Evolutionary conservation across 2,329 filamentous ascomycete species (phyloP), one percentile per base, ranked within the genome.

Genomic region (Talaromyces marneffei): DNA sequence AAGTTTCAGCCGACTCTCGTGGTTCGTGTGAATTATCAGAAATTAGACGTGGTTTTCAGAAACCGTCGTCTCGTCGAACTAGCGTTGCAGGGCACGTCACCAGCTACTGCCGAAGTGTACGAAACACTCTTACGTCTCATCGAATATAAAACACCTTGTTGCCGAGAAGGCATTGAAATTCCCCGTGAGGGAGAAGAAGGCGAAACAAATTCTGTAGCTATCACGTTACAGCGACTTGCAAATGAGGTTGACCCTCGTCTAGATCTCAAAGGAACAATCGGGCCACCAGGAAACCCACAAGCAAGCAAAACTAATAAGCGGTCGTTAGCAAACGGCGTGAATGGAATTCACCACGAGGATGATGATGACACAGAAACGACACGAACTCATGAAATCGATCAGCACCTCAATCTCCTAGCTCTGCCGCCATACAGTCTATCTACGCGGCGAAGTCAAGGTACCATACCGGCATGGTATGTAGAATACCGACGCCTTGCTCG

Each of bases 21-120:
- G 37, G 80, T 97, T 54, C 85, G 88, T 29, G 80, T 97, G 59
- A 97, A 96, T 71, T 88, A 91, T 69, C 88, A 92, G 60, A 95
- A 93, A 73, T 90, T 91, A 62, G 80, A 88, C 6, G 90, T 97
- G 9, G 87, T 90, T 55, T 80, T 96, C 65, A 90, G 93, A 61
- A 96, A 91, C 68, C 83, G 87, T 65, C 85, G 86, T 20, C 85
- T 97, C 2, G 85, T 88, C 57, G 81, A 86, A n/a, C 84, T 92
- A 61, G 91, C 87, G 1, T 82, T 86, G 57, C 85, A 89, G 58
- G 81, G 84, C 33, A 82, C 94, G 20, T 90, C 92, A 48, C 81
- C 86, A 42, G 86, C 84, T 1, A 95, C 92, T 1, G 87, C 88
- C 0, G 82, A 87, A 63, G 85, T 97, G 1, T 97, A 96, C 71